Evolutionary conservation across 805 yeast genomes (phyloP).

Genomic region (Tetrapisispora phaffii): DNA sequence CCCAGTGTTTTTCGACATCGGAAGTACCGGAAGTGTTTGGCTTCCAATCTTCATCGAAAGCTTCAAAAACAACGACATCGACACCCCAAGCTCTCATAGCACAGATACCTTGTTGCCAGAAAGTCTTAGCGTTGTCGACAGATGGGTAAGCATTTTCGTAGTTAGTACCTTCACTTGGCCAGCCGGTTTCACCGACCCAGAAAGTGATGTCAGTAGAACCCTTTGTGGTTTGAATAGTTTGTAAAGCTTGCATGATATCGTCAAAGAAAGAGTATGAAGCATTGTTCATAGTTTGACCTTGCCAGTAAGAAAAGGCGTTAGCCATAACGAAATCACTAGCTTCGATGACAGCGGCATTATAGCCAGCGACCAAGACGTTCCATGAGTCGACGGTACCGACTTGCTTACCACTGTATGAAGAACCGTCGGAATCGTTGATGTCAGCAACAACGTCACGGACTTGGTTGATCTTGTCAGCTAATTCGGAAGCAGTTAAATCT

Average conservation of each 20-base stretch:
- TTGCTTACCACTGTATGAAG: slow-evolving; percentile 56
- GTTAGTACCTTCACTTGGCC: slow-evolving; percentile 83
- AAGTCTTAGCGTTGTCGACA: slow-evolving; percentile 60
- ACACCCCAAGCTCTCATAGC: slow-evolving; percentile 95
- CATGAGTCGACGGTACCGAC: slow-evolving; percentile 96
- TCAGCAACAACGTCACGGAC: slow-evolving; percentile 49
- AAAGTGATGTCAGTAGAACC: slow-evolving; percentile 78
- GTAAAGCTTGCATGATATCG: slow-evolving; percentile 96
- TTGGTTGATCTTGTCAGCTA: slow-evolving; percentile 57
- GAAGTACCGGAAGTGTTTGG: slow-evolving; percentile 79
- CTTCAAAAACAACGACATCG: slow-evolving; percentile 87
- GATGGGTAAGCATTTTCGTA: slow-evolving; percentile 61
- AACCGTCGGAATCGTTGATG: slow-evolving; percentile 72
- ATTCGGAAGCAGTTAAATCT: slow-evolving; percentile 65
- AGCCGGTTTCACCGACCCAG: slow-evolving; percentile 97
- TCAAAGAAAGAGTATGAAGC: slow-evolving; percentile 88
- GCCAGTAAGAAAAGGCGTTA: slow-evolving; percentile 98
- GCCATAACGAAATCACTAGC: slow-evolving; percentile 83
- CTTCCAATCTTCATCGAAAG: slow-evolving; percentile 94
- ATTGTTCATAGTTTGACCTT: slow-evolving; percentile 79
- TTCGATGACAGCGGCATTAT: slow-evolving; percentile 55
- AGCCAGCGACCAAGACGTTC: slow-evolving; percentile 82
- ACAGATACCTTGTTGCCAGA: slow-evolving; percentile 85
- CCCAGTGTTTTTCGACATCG: slow-evolving; percentile 92
- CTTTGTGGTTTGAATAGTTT: slow-evolving; percentile 73